Conservation (phyloP, 352 stramenopile genomes). For the Globisporangium orthogonon region DNA sequence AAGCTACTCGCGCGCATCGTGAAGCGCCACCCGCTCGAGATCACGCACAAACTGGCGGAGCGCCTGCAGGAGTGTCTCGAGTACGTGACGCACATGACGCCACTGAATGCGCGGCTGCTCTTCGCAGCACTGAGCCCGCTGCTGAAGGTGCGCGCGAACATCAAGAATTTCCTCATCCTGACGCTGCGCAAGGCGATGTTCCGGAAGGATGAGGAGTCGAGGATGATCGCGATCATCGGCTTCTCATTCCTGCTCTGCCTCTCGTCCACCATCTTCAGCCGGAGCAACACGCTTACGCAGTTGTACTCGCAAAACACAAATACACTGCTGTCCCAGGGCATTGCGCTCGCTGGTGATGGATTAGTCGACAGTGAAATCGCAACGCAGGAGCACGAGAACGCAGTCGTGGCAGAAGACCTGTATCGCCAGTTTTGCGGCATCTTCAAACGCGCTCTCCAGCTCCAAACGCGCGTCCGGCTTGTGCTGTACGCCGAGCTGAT, state of each 20-base stretch:
- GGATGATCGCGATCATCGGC: constrained; percentile 44
- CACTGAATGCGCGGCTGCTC: constrained; percentile 20
- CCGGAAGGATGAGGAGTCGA: constrained; percentile 38
- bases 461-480: constrained; percentile 38
- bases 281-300: constrained; percentile 32
- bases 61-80: constrained; percentile 48
- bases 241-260: constrained; percentile 35
- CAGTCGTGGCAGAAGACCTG: constrained; percentile 34
- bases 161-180: constrained; percentile 46
- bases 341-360: neutral
- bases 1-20: constrained; percentile 30
- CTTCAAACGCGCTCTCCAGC: constrained; percentile 38
- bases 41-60: constrained; percentile 21
- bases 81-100: constrained; percentile 34
- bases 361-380: constrained; percentile 18
- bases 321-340: constrained; percentile 26
- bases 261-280: constrained; percentile 31
- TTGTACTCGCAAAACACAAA: constrained; percentile 45
- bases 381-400: constrained; percentile 33
- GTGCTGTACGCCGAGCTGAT: constrained; percentile 41
- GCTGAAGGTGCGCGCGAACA: constrained; percentile 24
- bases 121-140: constrained; percentile 31
- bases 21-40: constrained; percentile 31
- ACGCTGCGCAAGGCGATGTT: constrained; percentile 62
- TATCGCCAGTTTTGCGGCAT: constrained; percentile 56